phyloP scores from a whole-genome alignment of 2,329 filamentous ascomycete genomes.

The Fusarium sp. region DNA sequence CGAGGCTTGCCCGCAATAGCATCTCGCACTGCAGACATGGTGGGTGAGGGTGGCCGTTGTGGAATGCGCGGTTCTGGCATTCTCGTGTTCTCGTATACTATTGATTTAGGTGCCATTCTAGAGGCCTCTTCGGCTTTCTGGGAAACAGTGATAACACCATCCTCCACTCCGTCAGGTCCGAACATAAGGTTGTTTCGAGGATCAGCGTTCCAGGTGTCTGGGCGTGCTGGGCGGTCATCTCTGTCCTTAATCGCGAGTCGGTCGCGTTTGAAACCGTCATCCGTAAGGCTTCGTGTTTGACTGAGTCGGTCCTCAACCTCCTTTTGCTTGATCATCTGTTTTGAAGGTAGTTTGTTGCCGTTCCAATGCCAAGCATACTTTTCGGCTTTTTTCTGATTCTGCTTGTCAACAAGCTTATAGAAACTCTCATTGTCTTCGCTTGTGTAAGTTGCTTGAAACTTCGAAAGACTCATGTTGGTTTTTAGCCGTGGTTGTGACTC shows the following conservation, averaged over 20 bases:
- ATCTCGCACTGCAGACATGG: constrained; percentile 85
- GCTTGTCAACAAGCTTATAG: constrained; percentile 90
- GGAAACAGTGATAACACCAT: constrained; percentile 72
- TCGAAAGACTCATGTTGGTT: constrained; percentile 83
- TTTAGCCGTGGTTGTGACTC: constrained; percentile 70
- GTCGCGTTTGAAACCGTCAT: constrained; percentile 72
- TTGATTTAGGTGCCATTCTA: constrained; percentile 80
- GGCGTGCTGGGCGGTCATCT: constrained; percentile 80
- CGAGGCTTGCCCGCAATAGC: constrained; percentile 83
- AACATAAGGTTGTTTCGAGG: constrained; percentile 94
- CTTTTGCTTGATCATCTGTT: constrained; percentile 80
- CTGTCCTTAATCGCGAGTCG: constrained; percentile 76
- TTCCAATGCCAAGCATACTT: constrained; percentile 93
- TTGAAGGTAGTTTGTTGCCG: constrained; percentile 88
- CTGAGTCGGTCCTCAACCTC: constrained; percentile 70
- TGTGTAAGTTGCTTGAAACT: constrained; percentile 94
- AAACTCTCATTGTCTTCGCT: constrained; percentile 99
- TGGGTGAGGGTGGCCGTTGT: constrained; percentile 79
- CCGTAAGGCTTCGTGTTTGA: constrained; percentile 63
- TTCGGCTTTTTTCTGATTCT: constrained; percentile 86
- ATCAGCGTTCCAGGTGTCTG: constrained; percentile 81
- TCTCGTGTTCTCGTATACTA: constrained; percentile 88
- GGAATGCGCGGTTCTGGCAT: constrained; percentile 68
- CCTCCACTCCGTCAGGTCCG: constrained; percentile 75
- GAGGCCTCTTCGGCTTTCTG: constrained; percentile 80